phyloP scores from a whole-genome alignment of 306 rosid species.

The Ammopiptanthus mongolicus region DNA sequence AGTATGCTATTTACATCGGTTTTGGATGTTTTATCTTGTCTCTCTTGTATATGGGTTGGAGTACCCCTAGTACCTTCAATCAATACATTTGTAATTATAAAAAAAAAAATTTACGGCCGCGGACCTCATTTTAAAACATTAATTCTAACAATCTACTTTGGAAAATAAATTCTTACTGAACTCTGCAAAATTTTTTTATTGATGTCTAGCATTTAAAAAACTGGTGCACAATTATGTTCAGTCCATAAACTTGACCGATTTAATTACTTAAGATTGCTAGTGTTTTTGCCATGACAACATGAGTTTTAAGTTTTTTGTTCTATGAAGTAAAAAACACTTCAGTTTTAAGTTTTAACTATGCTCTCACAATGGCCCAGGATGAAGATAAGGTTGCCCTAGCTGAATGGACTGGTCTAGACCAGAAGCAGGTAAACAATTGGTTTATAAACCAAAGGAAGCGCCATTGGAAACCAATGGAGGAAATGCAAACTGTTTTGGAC shows the following conservation, averaged over 20 bases:
- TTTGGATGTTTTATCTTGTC: too few species aligned
- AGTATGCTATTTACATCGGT: too few species aligned
- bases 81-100: too few species aligned
- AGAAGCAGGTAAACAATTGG: constrained; percentile 78
- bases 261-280: too few species aligned
- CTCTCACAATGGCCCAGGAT: constrained; percentile 36
- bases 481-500: constrained; percentile 47
- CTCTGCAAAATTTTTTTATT: too few species aligned
- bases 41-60: too few species aligned
- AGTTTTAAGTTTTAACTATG: neutral
- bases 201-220: neutral
- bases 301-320: neutral
- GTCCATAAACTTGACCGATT: neutral
- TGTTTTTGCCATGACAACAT: neutral
- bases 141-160: too few species aligned
- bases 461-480: constrained; percentile 70
- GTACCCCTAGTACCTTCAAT: too few species aligned
- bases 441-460: constrained; percentile 88
- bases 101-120: too few species aligned
- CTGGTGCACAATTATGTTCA: neutral
- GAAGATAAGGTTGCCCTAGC: constrained; percentile 59
- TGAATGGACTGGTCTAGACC: constrained; percentile 62
- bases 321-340: too few species aligned
- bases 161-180: too few species aligned
- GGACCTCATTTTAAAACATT: too few species aligned